Base-by-base conservation (phyloP, 1,284 basidiomycete species). In the Peniophora sp. region DNA sequence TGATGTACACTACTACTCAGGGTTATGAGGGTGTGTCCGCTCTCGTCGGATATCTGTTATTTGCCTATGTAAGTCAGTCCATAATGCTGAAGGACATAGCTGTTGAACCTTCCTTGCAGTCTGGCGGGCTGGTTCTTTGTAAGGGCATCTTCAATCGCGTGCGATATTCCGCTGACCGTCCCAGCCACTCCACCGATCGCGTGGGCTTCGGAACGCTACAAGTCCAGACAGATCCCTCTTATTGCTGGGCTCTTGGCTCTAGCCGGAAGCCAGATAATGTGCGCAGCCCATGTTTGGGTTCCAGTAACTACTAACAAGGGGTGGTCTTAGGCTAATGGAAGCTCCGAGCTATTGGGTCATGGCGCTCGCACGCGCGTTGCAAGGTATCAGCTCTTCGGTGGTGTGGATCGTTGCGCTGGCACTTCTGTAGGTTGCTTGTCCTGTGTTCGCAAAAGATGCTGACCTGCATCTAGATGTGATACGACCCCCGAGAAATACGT, bases 261-360 rank as follows among this genome's bases (percentile, higher is more conserved):
- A 12, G 67, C 81, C 9, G 79, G 72, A 2, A 75, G 81, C 16
- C 77, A 82, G 61, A 66, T n/a, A n/a, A n/a, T n/a, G n/a, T n/a
- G n/a, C n/a, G n/a, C n/a, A n/a, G n/a, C n/a, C n/a, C n/a, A n/a
- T n/a, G n/a, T n/a, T n/a, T n/a, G n/a, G n/a, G n/a, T n/a, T n/a
- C n/a, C n/a, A n/a, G n/a, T n/a, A n/a, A n/a, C n/a, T n/a, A n/a
- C n/a, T n/a, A n/a, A n/a, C n/a, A n/a, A n/a, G n/a, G n/a, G n/a
- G n/a, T n/a, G n/a, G n/a, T n/a, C n/a, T 90, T 22, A 71, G 91
- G 69, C 75, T 92, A 47, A 91, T 91, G 87, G 78, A 88, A 53
- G 83, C 85, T 0, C 79, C 77, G 2, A 75, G 71, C 19, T 92
- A 81, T 59, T 71, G 79, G 66, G 67, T 85, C 12, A 89, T 92